Evolutionary conservation across 345 rosid genomes (phyloP), one percentile per base, ranked within the genome.

Genomic region (Clarkia xantiana): DNA sequence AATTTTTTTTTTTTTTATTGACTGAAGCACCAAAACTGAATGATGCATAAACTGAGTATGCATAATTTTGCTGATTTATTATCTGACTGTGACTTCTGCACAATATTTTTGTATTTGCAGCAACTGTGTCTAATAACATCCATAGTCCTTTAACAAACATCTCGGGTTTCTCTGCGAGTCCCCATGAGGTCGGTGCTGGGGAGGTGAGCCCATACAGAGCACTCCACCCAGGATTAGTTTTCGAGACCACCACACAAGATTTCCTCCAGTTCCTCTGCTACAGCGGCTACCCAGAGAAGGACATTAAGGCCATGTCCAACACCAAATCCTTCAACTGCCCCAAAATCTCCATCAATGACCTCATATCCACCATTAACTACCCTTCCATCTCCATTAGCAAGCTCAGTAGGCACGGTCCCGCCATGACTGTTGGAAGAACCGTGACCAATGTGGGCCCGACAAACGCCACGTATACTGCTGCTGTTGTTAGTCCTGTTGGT

Each of bases 211-310:
- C 84, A 4, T 52, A 55, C 3, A 67, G 54, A 55, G 93, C 95
- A 20, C 72, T 80, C 14, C 56, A 80, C 52, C 95, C 95, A 11
- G 96, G 96, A 36, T 47, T 86, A 50, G 77, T 80, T n/a, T 80
- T 78, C 18, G 76, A 80, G 61, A 80, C 84, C 47, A 71, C 73
- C 18, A 57, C 53, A 0, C 17, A 59, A 16, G 86, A 86, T 44
- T 75, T 76, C 54, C 69, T 82, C 18, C 54, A 50, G 10, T 82
- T 80, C 66, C 82, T 80, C 11, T 80, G 94, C 59, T 80, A 67
- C 54, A 50, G 38, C 10, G 80, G 89, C 16, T 82, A 74, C 45
- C 50, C 89, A 13, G 70, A 75, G 45, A 74, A 76, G 52, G 65
- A n/a, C 15, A 74, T 86, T 18, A 67, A 52, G 45, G 61, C 79